A percentile compares a stretch with the other conserved stretches of the same genome.
Conservation (phyloP, 202 grass and related monocot species). For the Panicum virgatum region DNA sequence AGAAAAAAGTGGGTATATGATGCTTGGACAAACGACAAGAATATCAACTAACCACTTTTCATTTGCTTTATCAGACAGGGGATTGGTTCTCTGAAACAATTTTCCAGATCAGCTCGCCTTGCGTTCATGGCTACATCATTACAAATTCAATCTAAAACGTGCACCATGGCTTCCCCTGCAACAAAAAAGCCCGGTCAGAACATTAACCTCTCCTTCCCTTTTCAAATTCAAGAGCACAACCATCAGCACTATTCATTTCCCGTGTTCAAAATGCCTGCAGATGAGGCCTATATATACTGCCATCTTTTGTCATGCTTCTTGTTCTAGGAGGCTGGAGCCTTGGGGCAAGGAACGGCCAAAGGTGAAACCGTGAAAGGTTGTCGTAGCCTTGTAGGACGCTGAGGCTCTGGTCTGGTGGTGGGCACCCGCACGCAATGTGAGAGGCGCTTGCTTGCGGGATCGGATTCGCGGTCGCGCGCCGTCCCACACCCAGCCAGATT, state of each 20-base stretch:
- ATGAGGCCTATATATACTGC: not conserved
- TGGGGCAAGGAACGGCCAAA: not conserved
- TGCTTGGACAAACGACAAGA: not conserved
- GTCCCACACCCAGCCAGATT: too few relatives aligned
- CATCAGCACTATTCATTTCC: not conserved
- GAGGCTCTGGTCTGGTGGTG: not conserved
- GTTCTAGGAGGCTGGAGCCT: not conserved
- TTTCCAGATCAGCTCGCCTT: not conserved
- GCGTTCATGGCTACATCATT: not conserved
- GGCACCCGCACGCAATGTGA: not conserved
- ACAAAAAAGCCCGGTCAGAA: not conserved
- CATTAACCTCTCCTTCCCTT: not conserved
- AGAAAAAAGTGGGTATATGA: not conserved
- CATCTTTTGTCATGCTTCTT: not conserved
- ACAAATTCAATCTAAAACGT: not conserved
- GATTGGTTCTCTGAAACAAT: not conserved
- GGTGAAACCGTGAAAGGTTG: too few relatives aligned
- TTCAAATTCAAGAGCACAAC: not conserved
- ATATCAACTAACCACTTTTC: conserved; percentile 11
- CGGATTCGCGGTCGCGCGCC: not conserved
- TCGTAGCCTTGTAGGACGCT: not conserved
- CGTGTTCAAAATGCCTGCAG: not conserved
- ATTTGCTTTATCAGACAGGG: conserved; percentile 20
- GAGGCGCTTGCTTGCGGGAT: not conserved
- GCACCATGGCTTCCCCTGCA: not conserved